Percentiles rank a stretch among this genome's conserved stretches.
Conservation (phyloP, 2,329 filamentous ascomycete species). For the Moelleriella libera region DNA sequence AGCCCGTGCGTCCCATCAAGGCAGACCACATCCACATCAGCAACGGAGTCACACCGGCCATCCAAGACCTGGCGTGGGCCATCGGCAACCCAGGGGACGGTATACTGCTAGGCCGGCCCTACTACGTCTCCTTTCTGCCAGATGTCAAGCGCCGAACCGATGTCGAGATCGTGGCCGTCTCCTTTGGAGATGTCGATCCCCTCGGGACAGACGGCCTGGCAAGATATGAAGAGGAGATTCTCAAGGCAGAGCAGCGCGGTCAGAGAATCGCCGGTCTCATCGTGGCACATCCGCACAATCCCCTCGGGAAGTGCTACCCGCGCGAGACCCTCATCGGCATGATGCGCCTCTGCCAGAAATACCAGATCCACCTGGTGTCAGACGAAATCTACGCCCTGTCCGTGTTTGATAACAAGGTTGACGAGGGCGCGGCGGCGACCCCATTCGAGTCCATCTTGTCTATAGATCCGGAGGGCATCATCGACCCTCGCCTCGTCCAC, state of each 20-base stretch:
- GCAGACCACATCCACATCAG: slow-evolving; percentile 20
- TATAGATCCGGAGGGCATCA: slow-evolving; percentile 26
- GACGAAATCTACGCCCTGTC: slow-evolving; percentile 38
- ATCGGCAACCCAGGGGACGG: slow-evolving; percentile 23
- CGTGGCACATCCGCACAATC: slow-evolving; percentile 37
- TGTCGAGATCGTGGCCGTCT: neutral
- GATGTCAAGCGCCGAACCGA: slow-evolving; percentile 14
- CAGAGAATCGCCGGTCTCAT: slow-evolving; percentile 30
- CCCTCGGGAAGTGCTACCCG: slow-evolving; percentile 32
- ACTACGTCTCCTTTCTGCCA: slow-evolving; percentile 31
- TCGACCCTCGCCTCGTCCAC: slow-evolving; percentile 35
- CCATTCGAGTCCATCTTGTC: slow-evolving; percentile 32
- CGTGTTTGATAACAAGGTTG: slow-evolving; percentile 26
- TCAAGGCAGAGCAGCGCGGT: slow-evolving; percentile 10
- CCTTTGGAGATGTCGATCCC: neutral
- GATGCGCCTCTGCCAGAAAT: slow-evolving; percentile 30
- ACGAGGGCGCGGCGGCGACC: slow-evolving; percentile 11
- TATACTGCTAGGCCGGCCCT: slow-evolving; percentile 25
- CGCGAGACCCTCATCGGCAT: slow-evolving; percentile 21
- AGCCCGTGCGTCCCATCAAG: slow-evolving; percentile 13
- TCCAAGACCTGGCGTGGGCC: slow-evolving; percentile 25
- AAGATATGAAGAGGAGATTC: neutral
- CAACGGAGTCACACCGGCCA: slow-evolving; percentile 24
- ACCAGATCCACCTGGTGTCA: slow-evolving; percentile 36
- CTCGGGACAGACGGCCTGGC: neutral